phyloP scores from a whole-genome alignment of 257 asterid genomes.

The Nicotiana benthamiana region DNA sequence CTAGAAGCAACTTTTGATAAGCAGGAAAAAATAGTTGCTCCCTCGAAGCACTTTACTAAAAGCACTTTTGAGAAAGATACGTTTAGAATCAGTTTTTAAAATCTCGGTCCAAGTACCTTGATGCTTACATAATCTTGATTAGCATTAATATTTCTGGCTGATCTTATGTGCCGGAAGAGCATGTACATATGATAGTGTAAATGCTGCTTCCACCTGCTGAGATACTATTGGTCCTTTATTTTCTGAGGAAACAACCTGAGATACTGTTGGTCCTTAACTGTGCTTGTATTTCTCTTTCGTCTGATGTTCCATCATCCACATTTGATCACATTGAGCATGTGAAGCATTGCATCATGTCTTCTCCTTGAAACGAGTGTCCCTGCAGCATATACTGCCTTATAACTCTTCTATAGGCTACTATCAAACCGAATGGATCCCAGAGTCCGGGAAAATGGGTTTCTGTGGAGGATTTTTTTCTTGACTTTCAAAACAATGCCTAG shows the following conservation, averaged over 20 bases:
- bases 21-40: no score
- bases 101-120: not conserved
- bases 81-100: no score
- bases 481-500: not conserved
- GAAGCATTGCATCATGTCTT: not conserved
- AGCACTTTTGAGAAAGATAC: no score
- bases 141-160: not conserved
- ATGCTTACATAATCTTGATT: not conserved
- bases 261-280: not conserved
- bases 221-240: not conserved
- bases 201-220: not conserved
- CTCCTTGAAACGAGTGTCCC: not conserved
- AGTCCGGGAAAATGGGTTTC: not conserved
- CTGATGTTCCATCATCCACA: not conserved
- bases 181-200: not conserved
- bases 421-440: not conserved
- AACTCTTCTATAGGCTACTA: not conserved
- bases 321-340: not conserved
- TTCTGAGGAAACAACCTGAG: not conserved
- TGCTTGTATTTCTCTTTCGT: not conserved
- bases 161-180: not conserved
- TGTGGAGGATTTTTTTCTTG: not conserved
- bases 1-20: no score
- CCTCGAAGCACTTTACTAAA: no score
- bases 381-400: not conserved